Evolutionary conservation across 345 rosid genomes (phyloP).

Genomic region (Angophora floribunda): DNA sequence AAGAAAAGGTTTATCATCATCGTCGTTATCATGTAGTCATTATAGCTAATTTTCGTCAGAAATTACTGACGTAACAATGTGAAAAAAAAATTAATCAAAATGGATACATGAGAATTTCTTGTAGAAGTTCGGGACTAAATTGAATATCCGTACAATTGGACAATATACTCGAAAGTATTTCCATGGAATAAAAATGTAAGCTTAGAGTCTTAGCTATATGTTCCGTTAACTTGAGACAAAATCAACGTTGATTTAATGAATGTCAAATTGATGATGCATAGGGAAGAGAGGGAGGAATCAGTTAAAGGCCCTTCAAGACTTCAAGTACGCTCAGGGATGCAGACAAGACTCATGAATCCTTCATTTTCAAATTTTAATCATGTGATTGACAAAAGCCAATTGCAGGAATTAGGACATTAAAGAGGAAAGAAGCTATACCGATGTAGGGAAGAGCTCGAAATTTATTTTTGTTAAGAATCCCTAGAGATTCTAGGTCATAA

Average conservation of each 20-base stretch:
- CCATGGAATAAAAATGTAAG: neutral
- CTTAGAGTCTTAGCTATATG: neutral
- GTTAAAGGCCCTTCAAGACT: neutral
- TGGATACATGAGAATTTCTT: neutral
- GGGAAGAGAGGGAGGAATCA: neutral
- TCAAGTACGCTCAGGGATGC: neutral
- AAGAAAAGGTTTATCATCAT: neutral
- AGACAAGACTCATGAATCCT: neutral
- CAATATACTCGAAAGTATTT: neutral
- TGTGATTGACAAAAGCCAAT: neutral
- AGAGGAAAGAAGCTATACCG: neutral
- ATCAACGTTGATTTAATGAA: neutral
- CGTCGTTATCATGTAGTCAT: neutral
- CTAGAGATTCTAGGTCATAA: neutral
- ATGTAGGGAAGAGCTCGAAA: fast-evolving
- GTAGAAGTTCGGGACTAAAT: neutral
- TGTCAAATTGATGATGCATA: neutral
- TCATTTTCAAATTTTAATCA: neutral
- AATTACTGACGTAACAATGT: too few species aligned
- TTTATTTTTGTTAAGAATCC: neutral
- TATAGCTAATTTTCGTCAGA: too few species aligned
- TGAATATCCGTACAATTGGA: fast-evolving
- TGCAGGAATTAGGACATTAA: neutral
- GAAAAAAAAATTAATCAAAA: fast-evolving
- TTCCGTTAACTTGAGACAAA: neutral